Percentiles rank a stretch among this genome's conserved stretches.
Evolutionary conservation across 2,329 filamentous ascomycete genomes (phyloP).

Genomic region (Botrytis sinoallii): DNA sequence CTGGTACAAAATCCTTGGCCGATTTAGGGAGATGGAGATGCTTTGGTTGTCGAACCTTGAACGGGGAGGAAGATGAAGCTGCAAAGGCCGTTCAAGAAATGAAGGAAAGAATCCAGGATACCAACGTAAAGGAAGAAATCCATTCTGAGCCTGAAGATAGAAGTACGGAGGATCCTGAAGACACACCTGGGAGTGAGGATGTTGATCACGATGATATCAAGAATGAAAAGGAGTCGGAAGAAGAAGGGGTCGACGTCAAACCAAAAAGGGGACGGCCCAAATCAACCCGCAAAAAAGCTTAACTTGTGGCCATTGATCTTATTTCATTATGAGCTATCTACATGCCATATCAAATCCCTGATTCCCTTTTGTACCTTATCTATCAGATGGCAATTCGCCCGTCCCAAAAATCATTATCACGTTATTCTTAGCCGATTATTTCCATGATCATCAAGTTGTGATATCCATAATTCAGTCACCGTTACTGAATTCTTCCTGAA

Average conservation of each 20-base stretch:
- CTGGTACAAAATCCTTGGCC: conserved; percentile 71
- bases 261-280: conserved; percentile 15
- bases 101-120: conserved; percentile 32
- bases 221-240: conserved; percentile 19
- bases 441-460: background rate
- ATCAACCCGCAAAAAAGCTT: conserved; percentile 12
- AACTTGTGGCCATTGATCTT: background rate
- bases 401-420: background rate
- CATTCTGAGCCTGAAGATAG: conserved; percentile 10
- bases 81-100: conserved; percentile 58
- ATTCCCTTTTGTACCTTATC: background rate
- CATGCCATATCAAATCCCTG: background rate
- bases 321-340: background rate
- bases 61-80: conserved; percentile 79
- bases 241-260: conserved; percentile 22
- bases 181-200: conserved; percentile 14
- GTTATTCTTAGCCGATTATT: background rate
- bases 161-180: conserved; percentile 7
- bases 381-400: background rate
- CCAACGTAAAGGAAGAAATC: conserved; percentile 7
- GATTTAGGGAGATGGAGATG: conserved; percentile 89
- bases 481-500: background rate
- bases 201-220: conserved; percentile 16
- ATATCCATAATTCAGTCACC: background rate
- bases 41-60: conserved; percentile 75